Percentiles rank a stretch among this genome's conserved stretches.
phyloP scores from a whole-genome alignment of 2,329 filamentous ascomycete species.

The Fusarium oligoseptatum region DNA sequence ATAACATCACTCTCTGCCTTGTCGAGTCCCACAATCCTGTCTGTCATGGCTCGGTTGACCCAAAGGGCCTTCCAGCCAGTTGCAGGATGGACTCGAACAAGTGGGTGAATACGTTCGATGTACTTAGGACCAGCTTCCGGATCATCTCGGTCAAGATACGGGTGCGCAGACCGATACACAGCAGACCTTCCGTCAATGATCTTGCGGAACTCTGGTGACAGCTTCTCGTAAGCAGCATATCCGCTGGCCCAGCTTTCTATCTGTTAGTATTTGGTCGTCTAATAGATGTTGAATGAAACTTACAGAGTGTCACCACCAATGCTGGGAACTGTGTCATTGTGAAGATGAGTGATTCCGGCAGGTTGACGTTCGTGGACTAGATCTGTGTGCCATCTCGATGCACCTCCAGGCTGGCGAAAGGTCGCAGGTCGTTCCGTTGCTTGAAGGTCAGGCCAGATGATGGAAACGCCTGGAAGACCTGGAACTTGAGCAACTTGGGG shows the following conservation, averaged over 20 bases:
- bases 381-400: constrained; percentile 78
- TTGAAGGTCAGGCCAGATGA: constrained; percentile 78
- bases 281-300: not conserved
- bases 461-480: constrained; percentile 72
- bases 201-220: constrained; percentile 76
- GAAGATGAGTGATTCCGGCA: constrained; percentile 77
- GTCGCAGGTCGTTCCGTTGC: constrained; percentile 71
- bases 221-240: constrained; percentile 79
- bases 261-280: not conserved
- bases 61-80: constrained; percentile 82
- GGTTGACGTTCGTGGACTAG: constrained; percentile 79
- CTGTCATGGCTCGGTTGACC: constrained; percentile 79
- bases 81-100: constrained; percentile 78
- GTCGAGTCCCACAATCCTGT: constrained; percentile 76
- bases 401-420: constrained; percentile 77
- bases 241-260: constrained; percentile 70
- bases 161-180: constrained; percentile 75
- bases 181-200: constrained; percentile 77
- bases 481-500: constrained; percentile 80
- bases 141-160: constrained; percentile 74
- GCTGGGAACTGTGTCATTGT: constrained; percentile 76
- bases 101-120: constrained; percentile 76
- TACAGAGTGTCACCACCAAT: constrained; percentile 77
- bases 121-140: constrained; percentile 72
- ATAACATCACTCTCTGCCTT: constrained; percentile 77